Base-by-base conservation (phyloP, 2,329 filamentous ascomycete species). In the Pseudocercospora crystallina region DNA sequence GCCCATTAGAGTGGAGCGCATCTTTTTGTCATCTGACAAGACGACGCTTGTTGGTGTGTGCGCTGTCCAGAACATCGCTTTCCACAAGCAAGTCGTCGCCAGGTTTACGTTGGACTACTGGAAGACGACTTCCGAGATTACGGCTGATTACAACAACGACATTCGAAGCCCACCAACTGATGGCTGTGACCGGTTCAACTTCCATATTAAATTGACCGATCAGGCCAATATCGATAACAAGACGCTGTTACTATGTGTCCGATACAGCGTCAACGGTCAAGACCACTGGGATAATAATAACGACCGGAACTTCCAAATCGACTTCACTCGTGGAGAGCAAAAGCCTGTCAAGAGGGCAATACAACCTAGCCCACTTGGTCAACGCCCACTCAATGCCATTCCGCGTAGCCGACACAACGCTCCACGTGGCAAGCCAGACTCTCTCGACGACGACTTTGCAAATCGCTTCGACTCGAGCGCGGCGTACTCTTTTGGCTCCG, bases 231-330 rank as follows among this genome's bases (percentile, higher is more conserved):
- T 99, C 39, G 91, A 96, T 70, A 83, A 84, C 59, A 97, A 96
- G 79, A 96, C 90, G 0, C 78, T 99, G 66, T 90, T 91, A 71
- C 84, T 97, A 65, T 97, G 94, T 71, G 80, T 96, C 43, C 87
- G 90, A 44, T 99, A 97, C 72, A 83, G 76, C 34, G 90, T 95
- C 51, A 85, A 85, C 56, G 89, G 90, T 13, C 80, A 86, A 56
- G 92, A 97, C 63, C 89, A 84, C 70, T 99, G 94, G 94, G 94
- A 99, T 73, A 99, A 92, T 79, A 99, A 99, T 69, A 77, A 78
- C 61, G 76, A 78, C 29, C 81, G 83, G 71, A 97, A 99, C 73
- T 99, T 94, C 74, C 91, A 96, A 70, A 82, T 97, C 47, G 90
- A 96, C 69, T 99, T 99, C 74, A 78, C 79, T 58, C 49, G 47